Conservation (phyloP, 1,139 yeast species). For the Scheffersomyces stambukii region DNA sequence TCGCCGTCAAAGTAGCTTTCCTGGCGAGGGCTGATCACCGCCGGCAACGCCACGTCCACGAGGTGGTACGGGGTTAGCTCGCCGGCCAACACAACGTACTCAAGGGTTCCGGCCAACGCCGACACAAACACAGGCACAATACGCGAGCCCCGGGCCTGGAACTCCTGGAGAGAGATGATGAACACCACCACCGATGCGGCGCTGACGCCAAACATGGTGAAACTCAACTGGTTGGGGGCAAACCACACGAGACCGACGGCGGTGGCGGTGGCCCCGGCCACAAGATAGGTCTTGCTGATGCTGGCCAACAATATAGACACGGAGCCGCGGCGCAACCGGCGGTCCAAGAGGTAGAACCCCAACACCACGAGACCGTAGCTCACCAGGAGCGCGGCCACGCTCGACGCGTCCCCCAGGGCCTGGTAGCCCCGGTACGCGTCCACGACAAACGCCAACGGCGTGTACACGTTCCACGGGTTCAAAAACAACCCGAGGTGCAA, state of each 20-base stretch:
- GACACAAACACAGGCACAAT: slow-evolving; percentile 18
- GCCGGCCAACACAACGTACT: slow-evolving; percentile 18
- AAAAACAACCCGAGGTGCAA: slow-evolving; percentile 24
- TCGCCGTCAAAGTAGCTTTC: slow-evolving; percentile 3
- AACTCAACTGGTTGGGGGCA: slow-evolving; percentile 9
- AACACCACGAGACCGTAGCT: slow-evolving; percentile 8
- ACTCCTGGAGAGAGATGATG: slow-evolving; percentile 22
- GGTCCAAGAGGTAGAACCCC: slow-evolving; percentile 6
- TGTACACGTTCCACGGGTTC: slow-evolving; percentile 24
- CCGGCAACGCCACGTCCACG: slow-evolving; percentile 6
- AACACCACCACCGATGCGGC: slow-evolving; percentile 20
- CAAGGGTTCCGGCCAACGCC: slow-evolving; percentile 16
- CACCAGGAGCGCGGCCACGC: slow-evolving; percentile 4
- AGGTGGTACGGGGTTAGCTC: slow-evolving; percentile 3
- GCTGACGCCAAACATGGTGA: slow-evolving; percentile 22
- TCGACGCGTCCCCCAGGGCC: background rate
- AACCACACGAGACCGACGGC: slow-evolving; percentile 4
- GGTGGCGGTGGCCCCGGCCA: slow-evolving; percentile 2
- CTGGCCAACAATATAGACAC: slow-evolving; percentile 4
- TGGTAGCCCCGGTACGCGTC: slow-evolving; percentile 16
- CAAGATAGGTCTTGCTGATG: slow-evolving; percentile 3
- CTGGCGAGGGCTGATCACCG: slow-evolving; percentile 8
- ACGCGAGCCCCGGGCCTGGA: slow-evolving; percentile 15
- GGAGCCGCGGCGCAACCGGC: slow-evolving; percentile 3
- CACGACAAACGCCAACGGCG: slow-evolving; percentile 18